phyloP scores from a whole-genome alignment of 164 flowering plant species.

The Pachysandra terminalis region DNA sequence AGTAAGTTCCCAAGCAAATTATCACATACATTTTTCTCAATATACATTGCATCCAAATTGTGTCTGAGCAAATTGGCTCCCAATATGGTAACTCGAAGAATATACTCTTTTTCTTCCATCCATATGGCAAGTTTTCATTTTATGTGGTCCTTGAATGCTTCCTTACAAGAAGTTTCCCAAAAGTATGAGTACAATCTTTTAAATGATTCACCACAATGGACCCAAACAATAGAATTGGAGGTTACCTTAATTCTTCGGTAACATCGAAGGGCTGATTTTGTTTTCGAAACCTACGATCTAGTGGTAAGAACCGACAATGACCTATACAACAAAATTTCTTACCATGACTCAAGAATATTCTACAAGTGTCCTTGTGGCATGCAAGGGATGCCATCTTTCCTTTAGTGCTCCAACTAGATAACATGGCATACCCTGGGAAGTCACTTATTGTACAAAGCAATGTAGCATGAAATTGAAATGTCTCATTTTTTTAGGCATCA shows the following conservation, averaged over 20 bases:
- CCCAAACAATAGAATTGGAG: background rate
- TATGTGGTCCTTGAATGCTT: background rate
- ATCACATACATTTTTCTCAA: slow-evolving; percentile 22
- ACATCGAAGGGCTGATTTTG: slow-evolving; percentile 2
- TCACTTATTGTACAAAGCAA: slow-evolving; percentile 23
- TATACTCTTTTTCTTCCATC: slow-evolving; percentile 14
- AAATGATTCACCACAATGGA: background rate
- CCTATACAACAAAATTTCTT: slow-evolving; percentile 14
- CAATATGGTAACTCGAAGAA: slow-evolving; percentile 20
- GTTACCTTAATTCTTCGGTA: background rate
- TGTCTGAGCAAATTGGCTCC: slow-evolving; percentile 7
- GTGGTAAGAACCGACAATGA: slow-evolving; percentile 13
- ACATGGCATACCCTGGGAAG: slow-evolving; percentile 12
- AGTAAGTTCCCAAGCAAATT: slow-evolving; percentile 10
- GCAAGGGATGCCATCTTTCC: slow-evolving; percentile 8
- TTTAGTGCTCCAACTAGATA: slow-evolving; percentile 20
- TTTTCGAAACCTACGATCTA: background rate
- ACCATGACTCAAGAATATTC: background rate
- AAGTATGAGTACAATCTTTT: background rate
- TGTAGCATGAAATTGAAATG: too few species aligned
- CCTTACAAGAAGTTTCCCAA: background rate
- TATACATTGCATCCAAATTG: slow-evolving; percentile 23
- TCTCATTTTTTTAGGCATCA: slow-evolving; percentile 11
- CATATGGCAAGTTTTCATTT: background rate
- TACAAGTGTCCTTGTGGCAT: slow-evolving; percentile 14